phyloP scores from a whole-genome alignment of 441 rosid genomes.

The Pelargonium citronellum region DNA sequence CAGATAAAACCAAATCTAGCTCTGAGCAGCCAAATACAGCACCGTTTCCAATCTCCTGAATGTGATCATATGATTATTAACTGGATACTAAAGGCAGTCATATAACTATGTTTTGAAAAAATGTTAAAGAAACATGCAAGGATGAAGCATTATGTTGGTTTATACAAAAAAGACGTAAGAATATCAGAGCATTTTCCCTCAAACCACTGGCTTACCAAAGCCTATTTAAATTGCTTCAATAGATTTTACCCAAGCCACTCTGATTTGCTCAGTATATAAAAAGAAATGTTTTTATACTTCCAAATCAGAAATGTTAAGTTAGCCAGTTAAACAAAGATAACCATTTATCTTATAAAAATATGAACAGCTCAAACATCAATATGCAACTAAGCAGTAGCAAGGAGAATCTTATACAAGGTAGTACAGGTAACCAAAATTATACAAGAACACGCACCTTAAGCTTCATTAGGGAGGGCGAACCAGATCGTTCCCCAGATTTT shows the following conservation, averaged over 20 bases:
- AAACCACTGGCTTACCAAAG: slow-evolving; percentile 10
- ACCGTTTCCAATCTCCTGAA: slow-evolving; percentile 47
- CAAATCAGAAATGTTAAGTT: not conserved
- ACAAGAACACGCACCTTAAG: slow-evolving; percentile 32
- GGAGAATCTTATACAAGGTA: slow-evolving; percentile 1
- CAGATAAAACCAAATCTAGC: slow-evolving; percentile 40
- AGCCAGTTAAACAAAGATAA: not conserved
- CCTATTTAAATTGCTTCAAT: slow-evolving; percentile 5
- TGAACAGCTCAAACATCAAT: not conserved
- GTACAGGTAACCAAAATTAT: slow-evolving; percentile 3
- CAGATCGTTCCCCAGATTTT: slow-evolving; percentile 33
- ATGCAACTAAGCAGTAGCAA: not conserved
- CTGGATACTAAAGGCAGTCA: not conserved
- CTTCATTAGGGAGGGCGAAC: slow-evolving; percentile 38
- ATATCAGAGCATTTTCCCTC: not conserved
- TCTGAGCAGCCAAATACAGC: slow-evolving; percentile 51
- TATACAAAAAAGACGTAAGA: not conserved
- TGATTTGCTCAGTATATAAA: not conserved
- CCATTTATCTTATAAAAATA: not conserved
- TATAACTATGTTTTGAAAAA: not conserved
- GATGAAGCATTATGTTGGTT: not conserved
- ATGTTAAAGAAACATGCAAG: not conserved
- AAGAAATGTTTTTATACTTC: not conserved
- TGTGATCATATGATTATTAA: slow-evolving; percentile 14
- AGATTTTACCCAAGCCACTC: not conserved